Evolutionary conservation across 345 rosid species (phyloP).

Genomic region (Murraya koenigii): DNA sequence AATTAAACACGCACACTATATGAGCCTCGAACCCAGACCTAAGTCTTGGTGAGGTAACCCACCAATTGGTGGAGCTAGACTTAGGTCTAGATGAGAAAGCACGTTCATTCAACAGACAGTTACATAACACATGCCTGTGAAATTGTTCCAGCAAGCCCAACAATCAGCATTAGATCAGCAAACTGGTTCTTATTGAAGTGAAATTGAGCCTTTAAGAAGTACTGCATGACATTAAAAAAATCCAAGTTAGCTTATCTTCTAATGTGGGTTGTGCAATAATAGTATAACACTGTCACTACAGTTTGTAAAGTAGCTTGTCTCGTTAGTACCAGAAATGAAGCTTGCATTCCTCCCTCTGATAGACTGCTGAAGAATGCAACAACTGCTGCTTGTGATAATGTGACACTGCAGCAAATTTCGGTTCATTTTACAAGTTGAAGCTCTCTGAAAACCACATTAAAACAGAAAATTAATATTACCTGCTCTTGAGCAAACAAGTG

Average conservation of each 20-base stretch:
- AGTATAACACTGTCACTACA: neutral
- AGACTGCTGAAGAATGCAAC: slow-evolving; percentile 78
- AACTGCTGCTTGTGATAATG: slow-evolving; percentile 63
- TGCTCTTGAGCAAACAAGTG: slow-evolving; percentile 47
- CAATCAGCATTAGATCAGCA: slow-evolving; percentile 67
- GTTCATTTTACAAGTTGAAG: neutral
- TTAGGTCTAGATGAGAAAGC: too few species aligned
- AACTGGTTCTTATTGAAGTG: slow-evolving; percentile 74
- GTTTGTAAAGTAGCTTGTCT: neutral
- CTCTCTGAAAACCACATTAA: neutral
- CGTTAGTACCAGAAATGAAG: slow-evolving; percentile 48
- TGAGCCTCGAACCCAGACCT: too few species aligned
- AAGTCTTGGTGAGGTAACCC: too few species aligned
- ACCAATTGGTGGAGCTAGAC: too few species aligned
- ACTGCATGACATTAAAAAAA: slow-evolving; percentile 42
- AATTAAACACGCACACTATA: too few species aligned
- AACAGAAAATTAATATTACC: slow-evolving; percentile 29
- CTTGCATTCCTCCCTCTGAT: slow-evolving; percentile 58
- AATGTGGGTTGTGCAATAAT: too few species aligned
- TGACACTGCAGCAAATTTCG: slow-evolving; percentile 39
- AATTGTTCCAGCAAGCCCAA: slow-evolving; percentile 48
- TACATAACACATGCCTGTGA: slow-evolving; percentile 46
- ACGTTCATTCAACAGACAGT: neutral
- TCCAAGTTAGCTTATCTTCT: neutral
- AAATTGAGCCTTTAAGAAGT: slow-evolving; percentile 83